phyloP scores from a whole-genome alignment of 2,329 filamentous ascomycete genomes.

The Thyridium curvatum region DNA sequence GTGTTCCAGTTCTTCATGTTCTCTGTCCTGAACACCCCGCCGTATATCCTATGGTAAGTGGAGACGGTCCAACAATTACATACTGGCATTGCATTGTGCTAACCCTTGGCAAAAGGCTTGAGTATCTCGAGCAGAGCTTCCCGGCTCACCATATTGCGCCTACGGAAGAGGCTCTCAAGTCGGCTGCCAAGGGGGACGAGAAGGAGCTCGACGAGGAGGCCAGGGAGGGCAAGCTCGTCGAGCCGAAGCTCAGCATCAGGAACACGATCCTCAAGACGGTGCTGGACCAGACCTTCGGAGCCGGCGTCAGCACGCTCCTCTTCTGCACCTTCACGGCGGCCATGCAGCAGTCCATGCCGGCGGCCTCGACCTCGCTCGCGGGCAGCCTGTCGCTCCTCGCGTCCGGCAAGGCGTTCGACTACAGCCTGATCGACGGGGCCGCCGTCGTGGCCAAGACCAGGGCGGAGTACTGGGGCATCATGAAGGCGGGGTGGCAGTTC shows the following conservation, averaged over 20 bases:
- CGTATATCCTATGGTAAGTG: constrained; percentile 73
- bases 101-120: constrained; percentile 49
- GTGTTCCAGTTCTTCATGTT: constrained; percentile 75
- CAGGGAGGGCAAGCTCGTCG: constrained; percentile 29
- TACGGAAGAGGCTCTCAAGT: constrained; percentile 27
- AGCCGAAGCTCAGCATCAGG: constrained; percentile 48
- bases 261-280: constrained; percentile 63
- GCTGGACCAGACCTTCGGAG: constrained; percentile 64
- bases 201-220: constrained; percentile 30
- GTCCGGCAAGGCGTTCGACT: constrained; percentile 32
- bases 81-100: constrained; percentile 4
- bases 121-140: constrained; percentile 67
- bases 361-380: constrained; percentile 19
- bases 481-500: constrained; percentile 63
- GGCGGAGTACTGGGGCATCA: constrained; percentile 57
- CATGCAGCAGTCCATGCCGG: constrained; percentile 43
- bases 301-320: constrained; percentile 57
- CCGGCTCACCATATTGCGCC: constrained; percentile 55
- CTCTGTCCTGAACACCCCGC: constrained; percentile 66
- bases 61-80: background rate
- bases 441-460: constrained; percentile 34
- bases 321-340: constrained; percentile 54
- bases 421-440: constrained; percentile 35
- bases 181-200: constrained; percentile 31
- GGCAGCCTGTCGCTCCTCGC: constrained; percentile 24